Base-by-base conservation (phyloP, 2,329 filamentous ascomycete genomes). In the Ophiostoma tasmaniense region DNA sequence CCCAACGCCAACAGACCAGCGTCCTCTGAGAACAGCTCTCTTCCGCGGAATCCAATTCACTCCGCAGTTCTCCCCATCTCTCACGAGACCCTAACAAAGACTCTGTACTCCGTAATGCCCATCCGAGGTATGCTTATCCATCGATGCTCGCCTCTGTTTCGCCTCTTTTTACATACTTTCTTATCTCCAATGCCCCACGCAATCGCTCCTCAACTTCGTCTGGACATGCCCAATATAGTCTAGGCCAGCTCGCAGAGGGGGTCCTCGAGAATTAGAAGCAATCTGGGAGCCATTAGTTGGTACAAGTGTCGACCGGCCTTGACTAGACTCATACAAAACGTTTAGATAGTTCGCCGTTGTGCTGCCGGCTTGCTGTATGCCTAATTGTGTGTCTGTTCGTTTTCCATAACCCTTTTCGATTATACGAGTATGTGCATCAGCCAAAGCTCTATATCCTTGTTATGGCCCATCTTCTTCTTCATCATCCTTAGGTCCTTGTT, bases 171-270 rank as follows among this genome's bases (percentile, higher is more conserved):
- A 1, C 50, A 20, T 67, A 14, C 22, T 52, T 33, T 42, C 68
- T 67, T 69, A 69, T 69, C 68, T 69, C 65, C 65, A 67, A 64
- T 22, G 65, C 68, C 68, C 67, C 68, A 67, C 68, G 68, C 30
- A 64, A 50, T 66, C 42, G 55, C 37, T 61, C 37, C 37, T 55
- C 17, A 14, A 20, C 14, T 37, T 69, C 68, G 68, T 69, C 68
- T 69, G 66, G 68, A 69, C 68, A 69, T 69, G 59, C 68, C 68
- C 17, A 30, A 69, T 35, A 20, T 8, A 59, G 68, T 7, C 37
- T 67, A 66, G 66, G 55, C 4, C 35, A 22, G 33, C 52, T 11
- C 22, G 20, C 42, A 39, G 13, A 28, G 42, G 62, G 30, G 62
- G 5, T 8, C 61, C 25, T 25, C 52, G 13, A 61, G 55, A n/a